Evolutionary conservation across 192 early-diverging fungal genomes (phyloP).

Genomic region (Rhizophlyctis rosea): DNA sequence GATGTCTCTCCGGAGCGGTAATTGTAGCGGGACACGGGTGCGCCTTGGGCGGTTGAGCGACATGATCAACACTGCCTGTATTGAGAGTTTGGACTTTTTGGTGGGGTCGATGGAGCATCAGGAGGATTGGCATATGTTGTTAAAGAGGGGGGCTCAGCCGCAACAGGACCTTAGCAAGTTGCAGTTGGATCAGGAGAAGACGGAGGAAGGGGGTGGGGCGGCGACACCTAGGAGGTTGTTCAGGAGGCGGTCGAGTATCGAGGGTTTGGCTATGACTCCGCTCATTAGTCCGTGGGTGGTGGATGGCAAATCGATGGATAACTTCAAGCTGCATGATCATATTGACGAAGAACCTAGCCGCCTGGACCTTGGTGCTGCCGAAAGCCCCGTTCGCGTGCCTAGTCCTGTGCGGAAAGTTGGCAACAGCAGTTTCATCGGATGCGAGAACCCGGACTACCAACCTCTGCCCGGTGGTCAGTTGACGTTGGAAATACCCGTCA

Average conservation of each 20-base stretch:
- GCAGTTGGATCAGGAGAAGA: constrained; percentile 11
- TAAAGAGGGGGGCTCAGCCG: constrained; percentile 35
- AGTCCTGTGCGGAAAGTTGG: constrained; percentile 11
- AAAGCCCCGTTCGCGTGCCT: constrained; percentile 7
- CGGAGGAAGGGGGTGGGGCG: constrained; percentile 17
- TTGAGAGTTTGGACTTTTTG: constrained; percentile 81
- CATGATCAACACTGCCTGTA: constrained; percentile 72
- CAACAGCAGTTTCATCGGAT: too few relatives aligned
- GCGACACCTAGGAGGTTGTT: not conserved
- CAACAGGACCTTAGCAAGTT: constrained; percentile 6
- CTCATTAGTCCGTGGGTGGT: constrained; percentile 28
- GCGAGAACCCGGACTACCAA: too few relatives aligned
- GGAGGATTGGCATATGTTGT: constrained; percentile 45
- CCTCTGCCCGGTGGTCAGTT: too few relatives aligned
- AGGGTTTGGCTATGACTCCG: constrained; percentile 21
- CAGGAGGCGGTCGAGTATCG: constrained; percentile 15
- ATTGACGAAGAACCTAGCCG: not conserved
- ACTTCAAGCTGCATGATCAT: constrained; percentile 24
- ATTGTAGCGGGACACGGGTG: constrained; percentile 65
- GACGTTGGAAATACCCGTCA: too few relatives aligned
- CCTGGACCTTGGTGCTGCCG: not conserved
- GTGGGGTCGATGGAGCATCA: constrained; percentile 39
- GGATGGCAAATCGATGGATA: constrained; percentile 14
- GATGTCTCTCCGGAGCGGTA: constrained; percentile 71
- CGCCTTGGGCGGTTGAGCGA: constrained; percentile 73